Evolutionary conservation across 768 basidiomycete genomes (phyloP).

Genomic region (Leccinum subgranulosum): DNA sequence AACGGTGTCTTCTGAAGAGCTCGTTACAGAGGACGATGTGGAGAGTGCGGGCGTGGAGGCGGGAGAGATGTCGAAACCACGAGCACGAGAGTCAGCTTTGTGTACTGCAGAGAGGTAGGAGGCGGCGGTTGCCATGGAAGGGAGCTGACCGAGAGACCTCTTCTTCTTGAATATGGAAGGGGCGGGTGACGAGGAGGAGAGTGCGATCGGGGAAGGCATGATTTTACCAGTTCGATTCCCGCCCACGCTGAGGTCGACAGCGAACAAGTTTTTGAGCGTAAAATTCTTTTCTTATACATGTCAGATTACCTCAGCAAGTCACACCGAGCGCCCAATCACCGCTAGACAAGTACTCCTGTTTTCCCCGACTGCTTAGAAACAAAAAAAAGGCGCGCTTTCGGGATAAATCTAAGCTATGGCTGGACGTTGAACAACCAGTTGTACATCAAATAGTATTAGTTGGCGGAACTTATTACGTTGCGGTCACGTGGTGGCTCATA

Average conservation of each 20-base stretch:
- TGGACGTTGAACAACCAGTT: too few relatives aligned
- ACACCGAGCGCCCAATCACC: too few relatives aligned
- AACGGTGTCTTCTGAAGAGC: constrained; percentile 65
- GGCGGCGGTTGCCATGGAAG: constrained; percentile 49
- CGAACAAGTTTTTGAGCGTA: too few relatives aligned
- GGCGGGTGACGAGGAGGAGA: constrained; percentile 41
- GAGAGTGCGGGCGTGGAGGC: constrained; percentile 71
- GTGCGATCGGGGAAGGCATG: constrained; percentile 64
- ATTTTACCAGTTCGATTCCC: background rate
- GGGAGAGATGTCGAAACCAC: constrained; percentile 46
- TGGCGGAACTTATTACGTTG: background rate
- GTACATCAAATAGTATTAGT: too few relatives aligned
- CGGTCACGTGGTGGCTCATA: constrained; percentile 17
- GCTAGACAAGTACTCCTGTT: too few relatives aligned
- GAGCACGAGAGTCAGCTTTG: constrained; percentile 65
- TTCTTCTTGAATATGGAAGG: constrained; percentile 66
- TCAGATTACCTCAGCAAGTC: too few relatives aligned
- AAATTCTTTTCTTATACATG: too few relatives aligned
- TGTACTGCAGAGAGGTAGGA: constrained; percentile 61
- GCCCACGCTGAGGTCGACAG: constrained; percentile 5
- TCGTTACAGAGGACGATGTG: constrained; percentile 67
- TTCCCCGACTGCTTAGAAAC: too few relatives aligned
- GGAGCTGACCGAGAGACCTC: constrained; percentile 32
- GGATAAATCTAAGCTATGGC: too few relatives aligned
- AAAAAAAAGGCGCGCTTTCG: too few relatives aligned